phyloP scores from a whole-genome alignment of 306 rosid species.

The Albizia julibrissin region DNA sequence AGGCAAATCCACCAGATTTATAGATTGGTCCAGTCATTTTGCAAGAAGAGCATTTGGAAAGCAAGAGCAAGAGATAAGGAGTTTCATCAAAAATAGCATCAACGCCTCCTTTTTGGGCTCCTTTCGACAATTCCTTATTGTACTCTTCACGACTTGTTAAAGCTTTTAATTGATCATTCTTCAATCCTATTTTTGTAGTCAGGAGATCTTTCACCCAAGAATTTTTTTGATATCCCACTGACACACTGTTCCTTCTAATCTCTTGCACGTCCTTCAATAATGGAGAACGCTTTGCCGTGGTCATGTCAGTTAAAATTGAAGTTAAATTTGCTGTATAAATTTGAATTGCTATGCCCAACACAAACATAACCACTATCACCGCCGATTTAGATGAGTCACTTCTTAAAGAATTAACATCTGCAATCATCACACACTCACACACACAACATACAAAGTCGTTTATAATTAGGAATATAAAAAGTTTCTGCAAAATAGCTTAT shows the following conservation, averaged over 20 bases:
- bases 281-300: slow-evolving; percentile 16
- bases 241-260: slow-evolving; percentile 13
- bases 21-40: slow-evolving; percentile 40
- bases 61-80: slow-evolving; percentile 38
- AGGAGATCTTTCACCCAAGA: background rate
- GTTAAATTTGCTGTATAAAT: background rate
- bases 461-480: too few species aligned
- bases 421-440: background rate
- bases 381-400: background rate
- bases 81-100: slow-evolving; percentile 34
- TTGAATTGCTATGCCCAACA: background rate
- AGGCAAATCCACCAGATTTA: slow-evolving; percentile 43
- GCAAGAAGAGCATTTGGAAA: slow-evolving; percentile 34
- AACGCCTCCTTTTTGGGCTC: too few species aligned
- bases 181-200: background rate
- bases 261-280: slow-evolving; percentile 17
- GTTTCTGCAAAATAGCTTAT: too few species aligned
- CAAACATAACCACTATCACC: background rate
- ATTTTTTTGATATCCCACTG: background rate
- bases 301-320: background rate
- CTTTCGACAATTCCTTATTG: background rate
- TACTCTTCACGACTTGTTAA: background rate
- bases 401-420: background rate
- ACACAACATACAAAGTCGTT: background rate
- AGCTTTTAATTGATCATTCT: background rate